Evolutionary conservation across 768 basidiomycete species (phyloP).

Genomic region (Pholiota conissans): DNA sequence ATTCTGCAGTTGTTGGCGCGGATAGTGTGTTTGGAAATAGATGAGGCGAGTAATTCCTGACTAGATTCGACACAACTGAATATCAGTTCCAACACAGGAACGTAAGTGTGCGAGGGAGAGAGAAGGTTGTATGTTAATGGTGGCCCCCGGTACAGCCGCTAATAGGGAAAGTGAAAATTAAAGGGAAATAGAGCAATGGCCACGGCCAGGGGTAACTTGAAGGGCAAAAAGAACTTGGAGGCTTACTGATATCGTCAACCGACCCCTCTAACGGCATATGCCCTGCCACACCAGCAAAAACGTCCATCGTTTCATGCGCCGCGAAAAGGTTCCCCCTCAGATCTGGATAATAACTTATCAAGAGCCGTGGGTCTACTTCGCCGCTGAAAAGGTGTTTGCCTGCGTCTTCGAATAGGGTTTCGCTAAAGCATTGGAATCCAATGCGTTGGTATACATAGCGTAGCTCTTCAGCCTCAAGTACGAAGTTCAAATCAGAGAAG

Average conservation of each 20-base stretch:
- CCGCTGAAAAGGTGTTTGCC: slow-evolving; percentile 77
- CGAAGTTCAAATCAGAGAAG: neutral
- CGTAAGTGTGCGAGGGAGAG: slow-evolving; percentile 19
- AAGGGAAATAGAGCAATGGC: slow-evolving; percentile 14
- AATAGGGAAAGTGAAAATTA: slow-evolving; percentile 10
- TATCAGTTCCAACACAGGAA: slow-evolving; percentile 67
- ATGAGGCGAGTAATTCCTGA: slow-evolving; percentile 90
- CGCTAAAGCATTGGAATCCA: slow-evolving; percentile 75
- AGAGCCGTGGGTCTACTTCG: slow-evolving; percentile 79
- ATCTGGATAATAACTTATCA: slow-evolving; percentile 79
- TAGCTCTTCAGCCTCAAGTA: slow-evolving; percentile 60
- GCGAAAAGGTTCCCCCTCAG: slow-evolving; percentile 67
- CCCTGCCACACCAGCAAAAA: slow-evolving; percentile 76
- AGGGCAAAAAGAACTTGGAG: neutral
- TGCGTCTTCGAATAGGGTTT: slow-evolving; percentile 84
- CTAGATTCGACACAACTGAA: slow-evolving; percentile 85
- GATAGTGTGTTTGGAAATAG: slow-evolving; percentile 66
- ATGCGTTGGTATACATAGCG: slow-evolving; percentile 80
- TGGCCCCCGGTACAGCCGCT: slow-evolving; percentile 16
- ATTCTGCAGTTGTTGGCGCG: slow-evolving; percentile 70
- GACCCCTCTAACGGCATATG: slow-evolving; percentile 67
- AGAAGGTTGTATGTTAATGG: slow-evolving; percentile 24
- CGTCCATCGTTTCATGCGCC: slow-evolving; percentile 55
- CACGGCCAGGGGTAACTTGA: neutral
- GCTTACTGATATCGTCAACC: slow-evolving; percentile 88